Percentiles rank a stretch among this genome's conserved stretches.
These are phyloP conservation scores for Trichoderma sp. DNA, from an alignment of 2,329 filamentous ascomycete species.

Conservation along the genomic window DNA sequence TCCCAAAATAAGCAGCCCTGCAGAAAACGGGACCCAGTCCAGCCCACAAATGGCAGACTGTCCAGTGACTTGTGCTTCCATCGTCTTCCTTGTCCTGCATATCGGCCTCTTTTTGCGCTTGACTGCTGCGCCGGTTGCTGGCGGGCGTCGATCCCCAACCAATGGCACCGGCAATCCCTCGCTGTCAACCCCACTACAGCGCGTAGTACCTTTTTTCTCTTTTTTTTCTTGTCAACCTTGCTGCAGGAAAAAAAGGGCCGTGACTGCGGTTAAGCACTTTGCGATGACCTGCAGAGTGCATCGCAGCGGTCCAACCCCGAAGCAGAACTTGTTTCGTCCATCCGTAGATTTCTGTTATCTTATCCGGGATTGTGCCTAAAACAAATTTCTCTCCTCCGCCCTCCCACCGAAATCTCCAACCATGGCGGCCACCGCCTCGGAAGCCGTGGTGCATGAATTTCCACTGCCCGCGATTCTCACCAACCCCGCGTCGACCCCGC, in stretches of 20 bases:
- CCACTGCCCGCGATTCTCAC: constrained; percentile 65
- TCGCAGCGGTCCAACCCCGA: constrained; percentile 7
- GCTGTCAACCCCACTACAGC: neutral
- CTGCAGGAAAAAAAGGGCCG: constrained; percentile 11
- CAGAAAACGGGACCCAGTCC: neutral
- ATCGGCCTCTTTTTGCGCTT: neutral
- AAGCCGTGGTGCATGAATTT: constrained; percentile 31
- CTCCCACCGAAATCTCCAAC: neutral
- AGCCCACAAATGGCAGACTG: constrained; percentile 1
- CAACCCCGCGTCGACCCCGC: constrained; percentile 56
- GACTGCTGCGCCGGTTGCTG: neutral
- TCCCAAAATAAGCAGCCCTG: neutral
- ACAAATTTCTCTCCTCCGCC: neutral
- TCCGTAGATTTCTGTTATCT: neutral
- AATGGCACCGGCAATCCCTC: neutral
- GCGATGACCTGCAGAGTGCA: constrained; percentile 18
- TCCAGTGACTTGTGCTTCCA: neutral
- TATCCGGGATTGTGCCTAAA: neutral
- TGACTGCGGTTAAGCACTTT: neutral
- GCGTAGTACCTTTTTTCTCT: neutral
- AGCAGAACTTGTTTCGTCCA: neutral
- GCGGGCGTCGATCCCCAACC: neutral
- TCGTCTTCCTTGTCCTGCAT: constrained; percentile 7
- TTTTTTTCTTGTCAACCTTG: neutral
- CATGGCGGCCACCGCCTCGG: constrained; percentile 1